phyloP scores from a whole-genome alignment of 2,329 filamentous ascomycete species.

The Parasarocladium wereldwijsianum region DNA sequence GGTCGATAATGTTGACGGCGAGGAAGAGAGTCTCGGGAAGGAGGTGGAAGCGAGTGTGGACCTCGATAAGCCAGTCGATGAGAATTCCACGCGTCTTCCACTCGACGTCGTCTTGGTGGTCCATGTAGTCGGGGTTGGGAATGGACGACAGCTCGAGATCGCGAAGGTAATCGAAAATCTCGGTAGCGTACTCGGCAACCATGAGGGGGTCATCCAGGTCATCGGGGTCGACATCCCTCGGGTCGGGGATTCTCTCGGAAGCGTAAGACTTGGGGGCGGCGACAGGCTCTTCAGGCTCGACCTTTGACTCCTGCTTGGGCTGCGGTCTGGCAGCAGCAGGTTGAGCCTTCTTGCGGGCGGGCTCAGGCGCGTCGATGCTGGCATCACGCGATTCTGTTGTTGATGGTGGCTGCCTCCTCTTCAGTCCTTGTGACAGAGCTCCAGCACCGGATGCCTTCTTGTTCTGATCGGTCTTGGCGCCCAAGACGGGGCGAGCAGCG shows the following conservation, averaged over 20 bases:
- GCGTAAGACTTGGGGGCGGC: no score
- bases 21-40: slow-evolving; percentile 94
- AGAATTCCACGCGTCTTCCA: slow-evolving; percentile 98
- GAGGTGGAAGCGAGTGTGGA: slow-evolving; percentile 91
- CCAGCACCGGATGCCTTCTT: slow-evolving; percentile 54
- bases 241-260: slow-evolving; percentile 13
- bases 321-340: slow-evolving; percentile 15
- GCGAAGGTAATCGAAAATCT: slow-evolving; percentile 92
- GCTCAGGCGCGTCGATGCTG: slow-evolving; percentile 15
- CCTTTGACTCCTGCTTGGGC: slow-evolving; percentile 9
- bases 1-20: slow-evolving; percentile 94
- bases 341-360: slow-evolving; percentile 3
- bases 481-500: slow-evolving; percentile 47
- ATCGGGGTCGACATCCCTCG: slow-evolving; percentile 65
- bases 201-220: slow-evolving; percentile 90
- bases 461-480: slow-evolving; percentile 53
- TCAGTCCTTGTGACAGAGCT: slow-evolving; percentile 29
- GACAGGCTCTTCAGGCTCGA: not conserved
- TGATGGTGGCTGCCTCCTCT: slow-evolving; percentile 48
- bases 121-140: slow-evolving; percentile 90
- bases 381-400: slow-evolving; percentile 34
- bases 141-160: slow-evolving; percentile 66
- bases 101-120: slow-evolving; percentile 83
- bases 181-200: slow-evolving; percentile 92
- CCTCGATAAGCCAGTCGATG: slow-evolving; percentile 95